Conservation (phyloP, 2,329 filamentous ascomycete genomes). For the Talaromyces islandicus region DNA sequence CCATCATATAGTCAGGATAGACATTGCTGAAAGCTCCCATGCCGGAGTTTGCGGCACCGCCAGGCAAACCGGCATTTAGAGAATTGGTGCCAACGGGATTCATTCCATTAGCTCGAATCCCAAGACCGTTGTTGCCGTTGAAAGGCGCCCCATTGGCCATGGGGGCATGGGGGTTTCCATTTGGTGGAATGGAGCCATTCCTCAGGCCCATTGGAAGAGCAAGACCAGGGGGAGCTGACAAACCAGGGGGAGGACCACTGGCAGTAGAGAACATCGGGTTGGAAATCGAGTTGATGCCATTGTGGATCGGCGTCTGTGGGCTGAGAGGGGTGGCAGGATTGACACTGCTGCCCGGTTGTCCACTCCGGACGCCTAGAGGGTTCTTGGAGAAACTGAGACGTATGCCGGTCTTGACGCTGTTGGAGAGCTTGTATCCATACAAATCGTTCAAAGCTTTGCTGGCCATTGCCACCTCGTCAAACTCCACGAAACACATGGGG, state of each 20-base stretch:
- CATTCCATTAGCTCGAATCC: slow-evolving; percentile 30
- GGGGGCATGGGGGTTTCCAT: slow-evolving; percentile 22
- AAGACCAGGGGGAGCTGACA: slow-evolving; percentile 69
- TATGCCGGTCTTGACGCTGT: slow-evolving; percentile 91
- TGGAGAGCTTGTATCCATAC: slow-evolving; percentile 80
- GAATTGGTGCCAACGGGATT: slow-evolving; percentile 25
- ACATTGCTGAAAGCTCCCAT: slow-evolving; percentile 31
- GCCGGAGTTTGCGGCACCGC: slow-evolving; percentile 23
- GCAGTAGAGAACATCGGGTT: slow-evolving; percentile 60
- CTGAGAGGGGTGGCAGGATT: slow-evolving; percentile 46
- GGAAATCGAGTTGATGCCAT: slow-evolving; percentile 49
- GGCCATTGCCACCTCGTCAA: slow-evolving; percentile 86
- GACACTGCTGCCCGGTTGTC: slow-evolving; percentile 55
- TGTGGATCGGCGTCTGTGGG: slow-evolving; percentile 49
- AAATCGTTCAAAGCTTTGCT: slow-evolving; percentile 86
- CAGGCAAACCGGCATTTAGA: slow-evolving; percentile 22
- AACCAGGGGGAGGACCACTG: slow-evolving; percentile 74
- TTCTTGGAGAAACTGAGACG: slow-evolving; percentile 97
- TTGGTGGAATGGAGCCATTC: slow-evolving; percentile 25
- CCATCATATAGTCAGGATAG: slow-evolving; percentile 46
- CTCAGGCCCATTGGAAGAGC: slow-evolving; percentile 31
- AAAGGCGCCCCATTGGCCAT: slow-evolving; percentile 27
- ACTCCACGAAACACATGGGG: slow-evolving; percentile 98
- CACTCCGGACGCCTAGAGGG: slow-evolving; percentile 81
- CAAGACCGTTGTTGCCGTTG: slow-evolving; percentile 31